Base-by-base conservation (phyloP, 2,329 filamentous ascomycete genomes). In the Fusarium hainanense region DNA sequence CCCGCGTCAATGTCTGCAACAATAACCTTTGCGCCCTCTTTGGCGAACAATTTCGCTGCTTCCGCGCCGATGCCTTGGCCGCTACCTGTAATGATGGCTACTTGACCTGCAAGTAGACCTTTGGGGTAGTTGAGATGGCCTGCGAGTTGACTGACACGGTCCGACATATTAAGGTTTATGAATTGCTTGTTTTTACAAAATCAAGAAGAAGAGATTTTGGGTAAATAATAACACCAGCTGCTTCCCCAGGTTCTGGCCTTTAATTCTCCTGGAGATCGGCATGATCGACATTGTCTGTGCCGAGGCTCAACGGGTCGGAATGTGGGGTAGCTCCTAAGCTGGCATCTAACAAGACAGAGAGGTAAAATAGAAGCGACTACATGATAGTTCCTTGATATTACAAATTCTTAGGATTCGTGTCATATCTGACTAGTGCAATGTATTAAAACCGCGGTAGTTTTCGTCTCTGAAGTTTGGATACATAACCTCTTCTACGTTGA, bases 41-140 rank as follows among this genome's bases (percentile, higher is more conserved):
- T 95, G 14, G 93, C 93, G 75, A 97, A 97, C 5, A 97, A 82
- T 12, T 90, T 86, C 10, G 93, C 93, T 32, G 91, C 86, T 81
- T 97, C 94, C 28, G 93, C 94, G 25, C 93, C 94, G 78, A 97
- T 97, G 63, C 94, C 94, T 79, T 97, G 93, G 11, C 92, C 93
- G 20, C 90, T 89, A 46, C 93, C 93, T 4, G 94, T 97, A 78
- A 97, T 91, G 79, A 97, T 97, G 75, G 93, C 93, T 18, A 92
- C 89, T 78, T 97, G 93, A 54, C 91, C 92, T 30, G 87, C 87
- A 57, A 97, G 88, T 79, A 97, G 84, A 62, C 93, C 93, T 76
- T 88, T 87, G 40, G 93, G 93, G 82, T 90, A 95, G 82, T 93
- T 94, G 74, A 97, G 88, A 80, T 97, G 93, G 66, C 86, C 86